Conservation (phyloP, 805 yeast species). For the Yamadazyma nakazawae region DNA sequence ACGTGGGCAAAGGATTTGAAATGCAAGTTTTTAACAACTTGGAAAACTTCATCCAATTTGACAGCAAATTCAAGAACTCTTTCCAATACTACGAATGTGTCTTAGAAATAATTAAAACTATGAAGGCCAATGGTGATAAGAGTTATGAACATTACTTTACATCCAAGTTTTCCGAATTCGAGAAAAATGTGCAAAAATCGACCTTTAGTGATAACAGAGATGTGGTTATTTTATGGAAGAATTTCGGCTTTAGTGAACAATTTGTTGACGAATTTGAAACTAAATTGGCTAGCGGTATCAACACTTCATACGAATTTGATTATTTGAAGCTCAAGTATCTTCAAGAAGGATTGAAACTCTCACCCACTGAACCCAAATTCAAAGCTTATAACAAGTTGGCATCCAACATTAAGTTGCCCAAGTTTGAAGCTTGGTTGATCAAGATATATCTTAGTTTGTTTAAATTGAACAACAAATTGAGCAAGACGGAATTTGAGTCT, state of each 20-base stretch:
- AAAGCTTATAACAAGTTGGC: slow-evolving; percentile 25
- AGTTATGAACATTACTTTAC: slow-evolving; percentile 28
- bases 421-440: slow-evolving; percentile 24
- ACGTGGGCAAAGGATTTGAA: slow-evolving; percentile 52
- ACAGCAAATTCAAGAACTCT: slow-evolving; percentile 50
- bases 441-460: slow-evolving; percentile 26
- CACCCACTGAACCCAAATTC: slow-evolving; percentile 22
- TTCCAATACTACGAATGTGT: slow-evolving; percentile 32
- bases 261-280: slow-evolving; percentile 16
- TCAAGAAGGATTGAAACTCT: slow-evolving; percentile 16
- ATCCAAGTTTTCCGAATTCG: slow-evolving; percentile 15
- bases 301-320: slow-evolving; percentile 8
- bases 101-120: slow-evolving; percentile 22
- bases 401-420: slow-evolving; percentile 11
- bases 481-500: slow-evolving; percentile 22
- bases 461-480: slow-evolving; percentile 17
- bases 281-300: slow-evolving; percentile 8
- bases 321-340: slow-evolving; percentile 37
- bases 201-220: slow-evolving; percentile 57
- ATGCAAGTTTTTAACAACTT: slow-evolving; percentile 63
- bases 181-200: slow-evolving; percentile 10
- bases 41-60: slow-evolving; percentile 62
- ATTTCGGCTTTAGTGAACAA: slow-evolving; percentile 26
- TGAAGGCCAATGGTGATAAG: slow-evolving; percentile 20
- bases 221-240: slow-evolving; percentile 49